Percentiles rank a stretch among this genome's conserved stretches.
Conservation (phyloP, 345 rosid species). For the Isatis tinctoria region DNA sequence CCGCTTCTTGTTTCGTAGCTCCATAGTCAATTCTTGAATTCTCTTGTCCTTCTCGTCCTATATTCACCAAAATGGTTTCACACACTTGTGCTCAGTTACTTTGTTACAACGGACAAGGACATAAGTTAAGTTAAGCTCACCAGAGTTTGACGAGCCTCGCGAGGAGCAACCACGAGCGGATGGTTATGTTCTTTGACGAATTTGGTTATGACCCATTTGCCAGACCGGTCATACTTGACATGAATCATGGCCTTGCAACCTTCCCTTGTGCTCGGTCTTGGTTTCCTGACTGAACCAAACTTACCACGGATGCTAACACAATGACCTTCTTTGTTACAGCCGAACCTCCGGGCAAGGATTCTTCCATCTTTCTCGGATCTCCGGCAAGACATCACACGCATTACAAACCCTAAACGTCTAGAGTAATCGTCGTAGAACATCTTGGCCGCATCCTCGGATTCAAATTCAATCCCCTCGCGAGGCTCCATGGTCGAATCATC, state of each 20-base stretch:
- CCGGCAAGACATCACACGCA: constrained; percentile 95
- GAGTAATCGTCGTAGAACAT: constrained; percentile 83
- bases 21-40: constrained; percentile 62
- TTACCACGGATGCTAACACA: constrained; percentile 78
- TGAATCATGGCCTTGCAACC: constrained; percentile 95
- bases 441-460: constrained; percentile 86
- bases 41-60: constrained; percentile 68
- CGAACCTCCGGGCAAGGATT: constrained; percentile 83
- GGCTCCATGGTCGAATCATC: constrained; percentile 57
- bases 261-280: constrained; percentile 73
- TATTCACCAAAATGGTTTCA: background rate
- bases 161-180: constrained; percentile 68
- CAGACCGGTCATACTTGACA: constrained; percentile 66
- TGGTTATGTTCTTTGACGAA: constrained; percentile 86
- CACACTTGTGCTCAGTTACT: background rate
- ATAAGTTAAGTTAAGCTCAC: constrained; percentile 34
- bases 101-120: background rate
- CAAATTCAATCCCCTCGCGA: constrained; percentile 76
- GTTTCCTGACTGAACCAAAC: constrained; percentile 65
- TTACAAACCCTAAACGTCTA: constrained; percentile 69
- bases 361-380: constrained; percentile 90
- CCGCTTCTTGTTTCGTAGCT: constrained; percentile 64
- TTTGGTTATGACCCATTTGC: constrained; percentile 83
- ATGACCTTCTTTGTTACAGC: constrained; percentile 92
- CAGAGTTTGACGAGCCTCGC: constrained; percentile 77